Conservation (phyloP, 345 rosid genomes). For the Carallia pectinifolia region DNA sequence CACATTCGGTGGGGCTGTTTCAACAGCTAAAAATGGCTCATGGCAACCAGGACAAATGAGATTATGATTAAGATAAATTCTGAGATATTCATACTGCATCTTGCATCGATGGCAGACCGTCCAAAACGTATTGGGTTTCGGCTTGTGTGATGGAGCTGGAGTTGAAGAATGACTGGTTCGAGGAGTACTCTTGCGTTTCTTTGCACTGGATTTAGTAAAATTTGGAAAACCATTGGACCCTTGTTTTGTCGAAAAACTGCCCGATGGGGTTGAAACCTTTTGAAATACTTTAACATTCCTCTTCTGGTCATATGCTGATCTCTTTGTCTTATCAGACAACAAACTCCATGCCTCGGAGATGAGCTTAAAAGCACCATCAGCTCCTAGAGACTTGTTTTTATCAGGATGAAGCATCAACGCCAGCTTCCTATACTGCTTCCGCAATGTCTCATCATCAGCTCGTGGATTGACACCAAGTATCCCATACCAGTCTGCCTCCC, state of each 20-base stretch:
- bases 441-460: constrained; percentile 60
- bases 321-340: constrained; percentile 62
- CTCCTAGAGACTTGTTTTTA: constrained; percentile 78
- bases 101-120: constrained; percentile 45
- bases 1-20: constrained; percentile 36
- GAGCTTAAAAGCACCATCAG: constrained; percentile 79
- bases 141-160: constrained; percentile 24
- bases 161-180: constrained; percentile 18
- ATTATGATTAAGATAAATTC: constrained; percentile 38
- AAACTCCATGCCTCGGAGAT: constrained; percentile 51
- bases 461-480: constrained; percentile 57
- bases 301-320: constrained; percentile 57
- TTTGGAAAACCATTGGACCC: constrained; percentile 41
- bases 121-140: constrained; percentile 40
- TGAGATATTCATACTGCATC: constrained; percentile 48
- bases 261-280: constrained; percentile 40
- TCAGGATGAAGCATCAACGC: constrained; percentile 83
- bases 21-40: constrained; percentile 40
- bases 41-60: constrained; percentile 46
- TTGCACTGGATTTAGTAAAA: constrained; percentile 30
- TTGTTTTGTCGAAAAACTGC: constrained; percentile 31
- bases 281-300: constrained; percentile 34
- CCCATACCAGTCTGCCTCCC: constrained; percentile 81
- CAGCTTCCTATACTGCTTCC: constrained; percentile 67
- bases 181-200: constrained; percentile 21